These are phyloP conservation scores for Salix brachista DNA, from an alignment of 345 rosid species.

Conservation along the genomic window DNA sequence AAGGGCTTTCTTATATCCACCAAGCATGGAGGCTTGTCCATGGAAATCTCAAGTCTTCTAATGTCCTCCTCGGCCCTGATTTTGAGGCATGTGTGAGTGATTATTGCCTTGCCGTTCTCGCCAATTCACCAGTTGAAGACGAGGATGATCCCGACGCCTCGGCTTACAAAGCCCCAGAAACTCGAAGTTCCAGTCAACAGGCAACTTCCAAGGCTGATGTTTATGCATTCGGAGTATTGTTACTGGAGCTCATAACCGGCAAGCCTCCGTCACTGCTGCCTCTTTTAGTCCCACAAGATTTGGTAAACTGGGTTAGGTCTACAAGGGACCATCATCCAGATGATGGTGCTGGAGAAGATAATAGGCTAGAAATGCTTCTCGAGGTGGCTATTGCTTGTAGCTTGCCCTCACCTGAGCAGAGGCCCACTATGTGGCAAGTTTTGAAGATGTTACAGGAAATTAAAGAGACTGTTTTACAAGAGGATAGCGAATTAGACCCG, in stretches of 20 bases:
- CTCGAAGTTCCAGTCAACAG: slow-evolving; percentile 28
- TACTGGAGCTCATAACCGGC: slow-evolving; percentile 81
- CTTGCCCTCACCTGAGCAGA: slow-evolving; percentile 64
- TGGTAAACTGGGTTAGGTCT: slow-evolving; percentile 57
- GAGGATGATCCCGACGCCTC: slow-evolving; percentile 37
- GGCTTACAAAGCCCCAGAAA: slow-evolving; percentile 64
- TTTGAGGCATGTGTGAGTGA: slow-evolving; percentile 82
- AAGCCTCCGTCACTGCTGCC: slow-evolving; percentile 64
- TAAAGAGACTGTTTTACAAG: slow-evolving; percentile 61
- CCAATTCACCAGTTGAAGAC: slow-evolving; percentile 3
- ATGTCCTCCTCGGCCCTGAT: slow-evolving; percentile 81
- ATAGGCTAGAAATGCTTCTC: slow-evolving; percentile 61
- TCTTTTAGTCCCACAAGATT: slow-evolving; percentile 26
- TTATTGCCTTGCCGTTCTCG: slow-evolving; percentile 66
- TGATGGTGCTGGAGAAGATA: slow-evolving; percentile 44
- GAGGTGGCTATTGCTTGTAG: slow-evolving; percentile 74
- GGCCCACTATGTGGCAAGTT: slow-evolving; percentile 98
- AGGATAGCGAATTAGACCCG: slow-evolving; percentile 48
- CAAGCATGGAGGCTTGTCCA: slow-evolving; percentile 94
- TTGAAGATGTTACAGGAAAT: slow-evolving; percentile 88
- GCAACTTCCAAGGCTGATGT: slow-evolving; percentile 64
- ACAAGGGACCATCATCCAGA: slow-evolving; percentile 43
- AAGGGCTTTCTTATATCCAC: slow-evolving; percentile 90
- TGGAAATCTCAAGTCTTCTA: slow-evolving; percentile 81
- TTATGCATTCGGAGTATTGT: slow-evolving; percentile 63